phyloP scores from a whole-genome alignment of 139 green algal species.

The Volvox africanus region DNA sequence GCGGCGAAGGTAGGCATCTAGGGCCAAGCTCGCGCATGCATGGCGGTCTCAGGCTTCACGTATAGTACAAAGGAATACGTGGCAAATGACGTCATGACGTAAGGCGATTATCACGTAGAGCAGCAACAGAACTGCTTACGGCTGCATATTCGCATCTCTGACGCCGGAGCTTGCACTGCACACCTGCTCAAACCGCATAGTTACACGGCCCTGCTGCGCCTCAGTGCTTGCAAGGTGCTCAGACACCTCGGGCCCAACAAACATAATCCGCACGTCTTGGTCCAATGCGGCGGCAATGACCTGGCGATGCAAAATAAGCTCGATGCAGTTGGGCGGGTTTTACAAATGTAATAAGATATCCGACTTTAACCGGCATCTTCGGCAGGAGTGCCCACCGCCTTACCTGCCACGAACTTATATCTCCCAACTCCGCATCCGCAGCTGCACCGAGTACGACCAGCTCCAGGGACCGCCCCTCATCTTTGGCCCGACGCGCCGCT shows the following conservation, averaged over 20 bases:
- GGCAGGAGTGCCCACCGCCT: neutral
- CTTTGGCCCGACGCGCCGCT: neutral
- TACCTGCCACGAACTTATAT: slow-evolving; percentile 41
- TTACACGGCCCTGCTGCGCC: slow-evolving; percentile 19
- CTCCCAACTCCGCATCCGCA: slow-evolving; percentile 30
- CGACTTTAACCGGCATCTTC: no score
- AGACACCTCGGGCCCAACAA: slow-evolving; percentile 54
- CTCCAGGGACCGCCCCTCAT: neutral
- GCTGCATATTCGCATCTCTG: no score
- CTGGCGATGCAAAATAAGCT: neutral
- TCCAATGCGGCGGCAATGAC: neutral
- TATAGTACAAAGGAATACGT: no score
- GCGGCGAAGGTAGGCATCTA: no score
- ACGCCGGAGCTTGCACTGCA: neutral
- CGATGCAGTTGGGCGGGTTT: neutral
- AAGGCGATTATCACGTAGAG: no score
- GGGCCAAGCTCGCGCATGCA: no score
- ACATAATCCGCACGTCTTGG: slow-evolving; percentile 37
- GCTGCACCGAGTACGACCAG: slow-evolving; percentile 44
- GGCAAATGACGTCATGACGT: no score
- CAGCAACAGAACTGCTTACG: no score
- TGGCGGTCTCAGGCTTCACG: no score
- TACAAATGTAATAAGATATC: no score
- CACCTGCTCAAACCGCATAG: slow-evolving; percentile 35
- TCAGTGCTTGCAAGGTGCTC: slow-evolving; percentile 4